These are phyloP conservation scores for Diplodia sapinea DNA, from an alignment of 2,329 filamentous ascomycete genomes.

Conservation along the genomic window DNA sequence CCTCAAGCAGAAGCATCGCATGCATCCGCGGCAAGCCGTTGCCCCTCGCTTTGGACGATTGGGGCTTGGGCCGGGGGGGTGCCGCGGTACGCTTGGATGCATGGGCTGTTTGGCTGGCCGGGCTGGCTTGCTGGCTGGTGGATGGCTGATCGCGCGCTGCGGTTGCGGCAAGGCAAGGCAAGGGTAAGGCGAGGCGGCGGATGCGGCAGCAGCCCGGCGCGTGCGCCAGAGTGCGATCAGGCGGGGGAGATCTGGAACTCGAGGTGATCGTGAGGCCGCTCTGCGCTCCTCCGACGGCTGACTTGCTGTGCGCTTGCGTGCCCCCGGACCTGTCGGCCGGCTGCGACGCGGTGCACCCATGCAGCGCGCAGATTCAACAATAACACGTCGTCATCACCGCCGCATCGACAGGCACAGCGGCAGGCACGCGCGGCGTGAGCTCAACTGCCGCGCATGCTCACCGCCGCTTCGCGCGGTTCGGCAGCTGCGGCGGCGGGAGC, in stretches of 20 bases:
- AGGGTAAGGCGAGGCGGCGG: slow-evolving; percentile 24
- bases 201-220: slow-evolving; percentile 19
- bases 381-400: slow-evolving; percentile 4
- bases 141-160: slow-evolving; percentile 18
- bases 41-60: slow-evolving; percentile 20
- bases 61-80: slow-evolving; percentile 14
- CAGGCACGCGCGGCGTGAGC: slow-evolving; percentile 8
- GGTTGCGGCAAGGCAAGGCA: slow-evolving; percentile 22
- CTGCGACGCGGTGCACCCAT: slow-evolving; percentile 19
- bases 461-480: slow-evolving; percentile 27
- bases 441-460: slow-evolving; percentile 20
- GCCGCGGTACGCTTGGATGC: slow-evolving; percentile 1
- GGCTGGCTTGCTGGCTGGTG: background rate
- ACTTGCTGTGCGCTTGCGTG: slow-evolving; percentile 3
- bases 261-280: slow-evolving; percentile 24
- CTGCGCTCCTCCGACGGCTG: slow-evolving; percentile 10
- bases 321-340: slow-evolving; percentile 6
- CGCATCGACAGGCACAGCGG: too few relatives aligned
- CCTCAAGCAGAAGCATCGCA: slow-evolving; percentile 22
- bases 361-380: slow-evolving; percentile 13
- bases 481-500: background rate
- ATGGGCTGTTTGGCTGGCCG: background rate
- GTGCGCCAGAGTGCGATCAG: slow-evolving; percentile 17
- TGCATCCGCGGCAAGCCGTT: slow-evolving; percentile 28
- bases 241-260: slow-evolving; percentile 23